Percentiles rank a stretch among this genome's conserved stretches.
Conservation (phyloP, 331 rosid species). For the Acacia concinna region DNA sequence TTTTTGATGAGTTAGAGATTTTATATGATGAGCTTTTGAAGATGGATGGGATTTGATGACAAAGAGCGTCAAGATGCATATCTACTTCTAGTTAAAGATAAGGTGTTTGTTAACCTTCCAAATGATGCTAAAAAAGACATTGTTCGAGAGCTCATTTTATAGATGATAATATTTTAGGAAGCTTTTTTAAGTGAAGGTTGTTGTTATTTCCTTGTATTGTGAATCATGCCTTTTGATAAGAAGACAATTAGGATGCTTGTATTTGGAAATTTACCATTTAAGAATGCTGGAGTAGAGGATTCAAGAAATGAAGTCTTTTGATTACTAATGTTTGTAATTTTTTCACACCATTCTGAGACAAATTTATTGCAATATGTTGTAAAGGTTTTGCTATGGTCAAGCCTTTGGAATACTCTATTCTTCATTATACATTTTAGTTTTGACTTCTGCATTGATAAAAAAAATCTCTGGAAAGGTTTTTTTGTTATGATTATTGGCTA, state of each 20-base stretch:
- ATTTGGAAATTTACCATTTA: too few species aligned
- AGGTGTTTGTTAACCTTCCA: neutral
- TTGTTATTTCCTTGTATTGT: too few species aligned
- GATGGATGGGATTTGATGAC: neutral
- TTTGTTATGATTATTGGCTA: neutral
- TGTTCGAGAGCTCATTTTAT: too few species aligned
- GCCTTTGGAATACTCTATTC: neutral
- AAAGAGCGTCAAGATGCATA: neutral
- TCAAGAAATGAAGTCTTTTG: too few species aligned
- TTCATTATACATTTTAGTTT: neutral
- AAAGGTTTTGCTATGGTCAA: neutral
- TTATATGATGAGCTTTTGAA: too few species aligned
- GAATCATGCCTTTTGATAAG: neutral
- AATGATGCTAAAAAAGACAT: neutral
- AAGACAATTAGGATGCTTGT: neutral
- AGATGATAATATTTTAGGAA: neutral
- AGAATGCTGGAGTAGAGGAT: too few species aligned
- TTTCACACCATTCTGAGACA: too few species aligned
- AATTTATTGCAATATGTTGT: too few species aligned
- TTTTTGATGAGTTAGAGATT: too few species aligned
- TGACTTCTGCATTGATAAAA: too few species aligned
- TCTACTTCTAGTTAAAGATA: neutral
- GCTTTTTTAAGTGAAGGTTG: too few species aligned
- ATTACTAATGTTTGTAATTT: too few species aligned
- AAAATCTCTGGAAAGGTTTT: neutral